Percentiles rank a stretch among this genome's conserved stretches.
Evolutionary conservation across 75 land plant species (phyloP).

Genomic region (Larix kaempferi): DNA sequence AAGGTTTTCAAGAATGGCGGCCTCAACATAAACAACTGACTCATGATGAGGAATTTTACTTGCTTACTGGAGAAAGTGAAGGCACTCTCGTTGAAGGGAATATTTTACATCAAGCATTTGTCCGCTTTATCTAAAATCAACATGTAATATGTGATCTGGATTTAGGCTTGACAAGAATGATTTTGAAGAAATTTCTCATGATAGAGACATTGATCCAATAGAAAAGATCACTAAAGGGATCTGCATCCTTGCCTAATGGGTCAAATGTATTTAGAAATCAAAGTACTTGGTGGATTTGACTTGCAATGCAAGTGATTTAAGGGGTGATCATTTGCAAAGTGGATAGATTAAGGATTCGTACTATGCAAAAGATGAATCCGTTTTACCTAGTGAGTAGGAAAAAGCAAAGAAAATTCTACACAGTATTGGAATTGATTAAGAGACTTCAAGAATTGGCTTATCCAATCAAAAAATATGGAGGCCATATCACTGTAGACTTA

Average conservation of each 20-base stretch:
- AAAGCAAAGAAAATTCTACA: no score
- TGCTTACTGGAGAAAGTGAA: conserved; percentile 83
- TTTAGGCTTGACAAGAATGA: conserved; percentile 73
- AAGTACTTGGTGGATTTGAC: no score
- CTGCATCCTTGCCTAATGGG: conserved; percentile 3
- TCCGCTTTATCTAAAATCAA: conserved; percentile 48
- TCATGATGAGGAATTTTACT: conserved; percentile 68
- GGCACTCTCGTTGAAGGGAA: conserved; percentile 76
- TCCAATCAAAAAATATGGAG: no score
- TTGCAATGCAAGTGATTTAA: no score
- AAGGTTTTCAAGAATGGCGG: conserved; percentile 83
- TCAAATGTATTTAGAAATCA: no score
- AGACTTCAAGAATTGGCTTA: no score
- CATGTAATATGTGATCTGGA: conserved; percentile 68
- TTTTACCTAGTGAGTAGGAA: no score
- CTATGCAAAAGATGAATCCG: no score
- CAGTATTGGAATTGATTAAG: no score
- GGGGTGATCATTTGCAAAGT: no score
- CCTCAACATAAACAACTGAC: conserved; percentile 48
- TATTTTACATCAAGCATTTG: conserved; percentile 68
- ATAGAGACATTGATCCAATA: conserved; percentile 38
- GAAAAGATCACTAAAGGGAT: conserved; percentile 67
- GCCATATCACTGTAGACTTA: no score
- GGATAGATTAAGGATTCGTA: no score
- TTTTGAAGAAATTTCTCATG: conserved; percentile 65